Percentiles rank a stretch among this genome's conserved stretches.
phyloP scores from a whole-genome alignment of 106 monocot species.

The Allium sativum region DNA sequence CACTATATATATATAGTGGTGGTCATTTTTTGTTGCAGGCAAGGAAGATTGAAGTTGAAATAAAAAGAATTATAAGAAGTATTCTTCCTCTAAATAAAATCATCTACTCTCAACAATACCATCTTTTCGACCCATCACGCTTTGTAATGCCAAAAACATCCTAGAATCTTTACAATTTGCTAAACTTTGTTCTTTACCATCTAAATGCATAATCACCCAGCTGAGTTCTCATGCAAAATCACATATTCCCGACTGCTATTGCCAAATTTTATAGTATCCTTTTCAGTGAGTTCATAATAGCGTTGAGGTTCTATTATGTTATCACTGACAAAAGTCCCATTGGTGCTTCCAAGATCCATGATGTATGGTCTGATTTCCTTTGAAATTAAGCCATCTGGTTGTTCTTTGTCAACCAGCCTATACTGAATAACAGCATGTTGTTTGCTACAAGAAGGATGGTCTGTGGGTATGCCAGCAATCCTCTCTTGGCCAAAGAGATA shows the following conservation, averaged over 20 bases:
- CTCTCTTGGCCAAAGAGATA: slow-evolving; percentile 94
- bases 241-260: slow-evolving; percentile 83
- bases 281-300: slow-evolving; percentile 93
- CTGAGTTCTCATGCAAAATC: slow-evolving; percentile 36
- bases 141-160: too few relatives aligned
- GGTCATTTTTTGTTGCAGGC: too few relatives aligned
- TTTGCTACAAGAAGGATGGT: slow-evolving; percentile 97
- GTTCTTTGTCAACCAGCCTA: slow-evolving; percentile 77
- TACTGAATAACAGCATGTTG: slow-evolving; percentile 96
- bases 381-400: slow-evolving; percentile 58
- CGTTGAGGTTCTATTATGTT: slow-evolving; percentile 78
- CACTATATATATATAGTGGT: too few relatives aligned
- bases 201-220: too few relatives aligned
- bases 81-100: too few relatives aligned
- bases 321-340: slow-evolving; percentile 88
- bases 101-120: too few relatives aligned
- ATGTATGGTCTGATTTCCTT: slow-evolving; percentile 86
- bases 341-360: slow-evolving; percentile 98
- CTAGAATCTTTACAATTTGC: too few relatives aligned
- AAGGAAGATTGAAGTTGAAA: too few relatives aligned
- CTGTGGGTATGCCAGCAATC: slow-evolving; percentile 92
- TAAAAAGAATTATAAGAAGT: too few relatives aligned
- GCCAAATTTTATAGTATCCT: slow-evolving; percentile 93
- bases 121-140: too few relatives aligned
- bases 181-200: too few relatives aligned